A percentile compares a stretch with the other conserved stretches of the same genome.
Evolutionary conservation across 345 rosid genomes (phyloP).

Genomic region (Rhizophora apiculata): DNA sequence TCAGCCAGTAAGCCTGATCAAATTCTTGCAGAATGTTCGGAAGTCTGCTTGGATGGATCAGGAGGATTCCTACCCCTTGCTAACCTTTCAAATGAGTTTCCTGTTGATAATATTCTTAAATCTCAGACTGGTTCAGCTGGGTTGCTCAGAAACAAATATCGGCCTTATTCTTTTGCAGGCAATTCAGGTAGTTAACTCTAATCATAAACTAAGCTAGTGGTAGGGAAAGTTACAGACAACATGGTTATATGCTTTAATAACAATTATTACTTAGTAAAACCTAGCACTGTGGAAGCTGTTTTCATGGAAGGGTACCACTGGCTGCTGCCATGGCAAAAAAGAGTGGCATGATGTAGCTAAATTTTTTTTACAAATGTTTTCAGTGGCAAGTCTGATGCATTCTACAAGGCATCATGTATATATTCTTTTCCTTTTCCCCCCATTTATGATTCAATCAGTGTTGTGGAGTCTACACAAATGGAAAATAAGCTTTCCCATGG

Average conservation of each 20-base stretch:
- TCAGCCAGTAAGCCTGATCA: slow-evolving; percentile 29
- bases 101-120: slow-evolving; percentile 26
- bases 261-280: background rate
- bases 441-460: background rate
- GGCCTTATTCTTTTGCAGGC: slow-evolving; percentile 36
- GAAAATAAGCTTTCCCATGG: slow-evolving; percentile 2
- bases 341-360: too few relatives aligned
- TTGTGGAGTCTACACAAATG: background rate
- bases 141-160: slow-evolving; percentile 34
- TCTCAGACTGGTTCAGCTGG: slow-evolving; percentile 34
- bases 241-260: background rate
- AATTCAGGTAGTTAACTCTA: slow-evolving; percentile 37
- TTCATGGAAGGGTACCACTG: background rate
- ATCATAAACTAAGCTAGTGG: background rate
- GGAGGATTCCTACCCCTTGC: slow-evolving; percentile 22
- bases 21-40: slow-evolving; percentile 33
- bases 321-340: too few relatives aligned
- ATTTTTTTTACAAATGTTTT: too few relatives aligned
- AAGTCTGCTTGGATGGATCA: slow-evolving; percentile 22
- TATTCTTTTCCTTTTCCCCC: background rate
- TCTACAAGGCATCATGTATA: background rate
- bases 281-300: background rate
- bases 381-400: too few relatives aligned
- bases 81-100: slow-evolving; percentile 36
- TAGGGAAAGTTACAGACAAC: background rate